phyloP scores from a whole-genome alignment of 306 rosid species.

The Phaseolus lunatus region DNA sequence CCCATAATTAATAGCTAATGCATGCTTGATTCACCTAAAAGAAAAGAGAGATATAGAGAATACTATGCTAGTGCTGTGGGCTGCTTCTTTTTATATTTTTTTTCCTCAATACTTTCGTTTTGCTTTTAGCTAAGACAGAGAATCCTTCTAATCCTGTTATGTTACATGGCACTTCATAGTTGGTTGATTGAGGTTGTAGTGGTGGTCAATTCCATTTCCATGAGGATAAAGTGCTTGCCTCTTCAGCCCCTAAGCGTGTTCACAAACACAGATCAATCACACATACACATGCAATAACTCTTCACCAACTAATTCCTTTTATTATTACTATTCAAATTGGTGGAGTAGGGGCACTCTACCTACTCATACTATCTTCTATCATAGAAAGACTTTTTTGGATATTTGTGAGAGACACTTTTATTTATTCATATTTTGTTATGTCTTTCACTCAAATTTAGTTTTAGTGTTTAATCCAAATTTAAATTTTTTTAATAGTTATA shows the following conservation, averaged over 20 bases:
- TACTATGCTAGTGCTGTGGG: slow-evolving; percentile 48
- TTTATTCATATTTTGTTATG: too few species aligned
- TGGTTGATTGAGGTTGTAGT: slow-evolving; percentile 45
- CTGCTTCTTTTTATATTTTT: slow-evolving; percentile 34
- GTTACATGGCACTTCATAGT: slow-evolving; percentile 43
- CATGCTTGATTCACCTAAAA: slow-evolving; percentile 49
- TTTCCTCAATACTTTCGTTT: slow-evolving; percentile 34
- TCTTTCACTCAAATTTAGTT: too few species aligned
- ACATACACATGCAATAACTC: background rate
- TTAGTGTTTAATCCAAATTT: too few species aligned
- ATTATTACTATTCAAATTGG: background rate
- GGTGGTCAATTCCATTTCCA: slow-evolving; percentile 53
- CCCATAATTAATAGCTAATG: slow-evolving; percentile 39
- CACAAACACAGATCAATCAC: slow-evolving; percentile 23
- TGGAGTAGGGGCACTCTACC: slow-evolving; percentile 21
- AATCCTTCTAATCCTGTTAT: slow-evolving; percentile 43
- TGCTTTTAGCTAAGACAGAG: slow-evolving; percentile 50
- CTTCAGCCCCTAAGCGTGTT: slow-evolving; percentile 38
- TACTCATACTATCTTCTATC: background rate
- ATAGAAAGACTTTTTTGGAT: background rate
- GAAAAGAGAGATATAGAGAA: slow-evolving; percentile 25
- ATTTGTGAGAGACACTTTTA: background rate
- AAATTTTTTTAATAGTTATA: too few species aligned
- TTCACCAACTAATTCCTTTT: slow-evolving; percentile 19
- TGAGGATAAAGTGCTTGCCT: slow-evolving; percentile 43